These are phyloP conservation scores for Aegilops sharonensis DNA, from an alignment of 176 grass and related monocot species.

Conservation along the genomic window DNA sequence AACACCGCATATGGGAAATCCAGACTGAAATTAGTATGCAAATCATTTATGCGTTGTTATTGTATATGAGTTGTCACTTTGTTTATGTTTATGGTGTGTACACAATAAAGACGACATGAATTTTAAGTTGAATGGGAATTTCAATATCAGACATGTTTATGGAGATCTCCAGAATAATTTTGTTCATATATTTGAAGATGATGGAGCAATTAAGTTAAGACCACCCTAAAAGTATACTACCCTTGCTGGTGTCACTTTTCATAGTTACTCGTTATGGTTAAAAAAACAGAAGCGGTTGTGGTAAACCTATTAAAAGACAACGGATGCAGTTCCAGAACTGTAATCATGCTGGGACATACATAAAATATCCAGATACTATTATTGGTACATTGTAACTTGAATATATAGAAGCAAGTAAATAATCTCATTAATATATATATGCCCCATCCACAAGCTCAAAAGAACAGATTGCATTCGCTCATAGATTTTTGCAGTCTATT, in stretches of 20 bases:
- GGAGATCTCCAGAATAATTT: not conserved
- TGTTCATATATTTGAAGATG: not conserved
- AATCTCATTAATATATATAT: not conserved
- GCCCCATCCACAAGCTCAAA: not conserved
- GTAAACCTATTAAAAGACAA: not conserved
- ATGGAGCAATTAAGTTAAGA: not conserved
- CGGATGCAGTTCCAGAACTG: not conserved
- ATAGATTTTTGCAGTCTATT: not conserved
- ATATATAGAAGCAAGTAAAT: not conserved
- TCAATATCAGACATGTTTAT: not conserved
- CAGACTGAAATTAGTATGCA: not conserved
- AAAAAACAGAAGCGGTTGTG: not conserved
- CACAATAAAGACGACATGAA: not conserved
- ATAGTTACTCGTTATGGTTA: not conserved
- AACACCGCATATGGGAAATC: too few species aligned
- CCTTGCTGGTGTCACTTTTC: not conserved
- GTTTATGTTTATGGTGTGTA: not conserved
- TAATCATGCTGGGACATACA: not conserved
- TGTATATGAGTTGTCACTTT: not conserved
- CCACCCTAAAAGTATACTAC: not conserved
- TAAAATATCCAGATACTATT: slow-evolving; percentile 24
- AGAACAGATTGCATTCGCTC: slow-evolving; percentile 20
- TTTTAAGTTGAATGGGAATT: not conserved
- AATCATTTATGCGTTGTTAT: not conserved
- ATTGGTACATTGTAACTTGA: not conserved